Evolutionary conservation across 2,329 filamentous ascomycete genomes (phyloP).

Genomic region (Fusarium falciforme): DNA sequence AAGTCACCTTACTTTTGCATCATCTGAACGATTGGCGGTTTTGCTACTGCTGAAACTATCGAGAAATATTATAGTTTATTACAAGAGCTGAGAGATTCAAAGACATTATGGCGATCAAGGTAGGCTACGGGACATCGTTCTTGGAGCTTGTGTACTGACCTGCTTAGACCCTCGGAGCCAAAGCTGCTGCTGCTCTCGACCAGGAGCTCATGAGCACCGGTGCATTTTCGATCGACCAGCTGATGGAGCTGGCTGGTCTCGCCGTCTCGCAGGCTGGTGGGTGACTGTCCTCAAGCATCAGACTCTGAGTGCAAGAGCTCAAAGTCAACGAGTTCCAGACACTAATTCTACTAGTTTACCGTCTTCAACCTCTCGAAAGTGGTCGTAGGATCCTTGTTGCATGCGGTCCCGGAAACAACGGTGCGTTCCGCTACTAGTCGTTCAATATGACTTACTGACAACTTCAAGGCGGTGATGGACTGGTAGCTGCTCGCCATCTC

Average conservation of each 20-base stretch:
- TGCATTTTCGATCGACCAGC: conserved; percentile 92
- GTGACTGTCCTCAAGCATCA: conserved; percentile 26
- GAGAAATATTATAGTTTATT: neutral
- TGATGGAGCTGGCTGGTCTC: conserved; percentile 96
- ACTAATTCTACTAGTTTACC: conserved; percentile 72
- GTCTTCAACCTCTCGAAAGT: conserved; percentile 78
- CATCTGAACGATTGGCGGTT: neutral
- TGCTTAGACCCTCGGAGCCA: conserved; percentile 81
- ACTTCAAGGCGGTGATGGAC: conserved; percentile 83
- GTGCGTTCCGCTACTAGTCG: conserved; percentile 50
- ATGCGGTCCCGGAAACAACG: conserved; percentile 87
- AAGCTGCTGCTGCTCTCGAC: conserved; percentile 89
- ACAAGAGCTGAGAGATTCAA: conserved; percentile 30
- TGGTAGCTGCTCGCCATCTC: conserved; percentile 93
- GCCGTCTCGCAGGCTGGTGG: conserved; percentile 90
- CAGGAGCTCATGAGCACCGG: conserved; percentile 91
- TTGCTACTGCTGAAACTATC: neutral
- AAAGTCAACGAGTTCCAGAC: neutral
- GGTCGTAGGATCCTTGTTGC: conserved; percentile 84
- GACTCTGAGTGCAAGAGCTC: neutral
- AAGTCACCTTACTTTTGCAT: conserved; percentile 17
- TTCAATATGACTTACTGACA: neutral
- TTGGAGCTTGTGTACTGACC: conserved; percentile 14
- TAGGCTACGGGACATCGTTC: conserved; percentile 5
- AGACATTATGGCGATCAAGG: conserved; percentile 50